Evolutionary conservation across 73 alveolate species (phyloP).

Genomic region (Symbiodinium pilosum): DNA sequence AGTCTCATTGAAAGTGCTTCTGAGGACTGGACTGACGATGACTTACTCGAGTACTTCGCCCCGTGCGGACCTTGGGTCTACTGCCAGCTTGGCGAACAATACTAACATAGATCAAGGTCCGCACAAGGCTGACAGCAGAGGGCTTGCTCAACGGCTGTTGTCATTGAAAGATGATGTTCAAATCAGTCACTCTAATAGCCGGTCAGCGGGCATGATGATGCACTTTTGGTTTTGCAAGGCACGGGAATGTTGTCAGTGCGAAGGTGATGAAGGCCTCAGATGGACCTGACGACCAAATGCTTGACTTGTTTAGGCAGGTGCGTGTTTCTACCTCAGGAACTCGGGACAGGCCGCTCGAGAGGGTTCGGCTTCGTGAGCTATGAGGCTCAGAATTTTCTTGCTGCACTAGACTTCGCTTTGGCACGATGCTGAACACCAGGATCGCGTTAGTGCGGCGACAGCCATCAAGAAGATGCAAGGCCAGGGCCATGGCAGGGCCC

Average conservation of each 20-base stretch:
- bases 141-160: too few relatives aligned
- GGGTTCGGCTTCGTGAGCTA: constrained; percentile 81
- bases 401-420: too few relatives aligned
- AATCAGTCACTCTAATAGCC: background rate
- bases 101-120: too few relatives aligned
- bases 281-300: too few relatives aligned
- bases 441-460: constrained; percentile 74
- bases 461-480: constrained; percentile 90
- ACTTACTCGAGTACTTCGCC: constrained; percentile 45
- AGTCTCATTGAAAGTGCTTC: background rate
- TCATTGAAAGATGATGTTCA: background rate
- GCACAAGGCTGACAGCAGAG: too few relatives aligned
- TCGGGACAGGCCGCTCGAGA: constrained; percentile 70
- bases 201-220: background rate
- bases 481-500: background rate
- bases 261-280: constrained; percentile 42
- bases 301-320: too few relatives aligned
- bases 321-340: constrained; percentile 8
- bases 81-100: too few relatives aligned
- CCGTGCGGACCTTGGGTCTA: constrained; percentile 8
- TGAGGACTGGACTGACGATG: constrained; percentile 58
- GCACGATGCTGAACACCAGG: background rate
- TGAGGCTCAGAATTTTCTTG: background rate
- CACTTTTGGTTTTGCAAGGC: too few relatives aligned
- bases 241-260: constrained; percentile 75